Conservation (phyloP, 192 early-diverging fungal genomes). For the Backusella macrospora region DNA sequence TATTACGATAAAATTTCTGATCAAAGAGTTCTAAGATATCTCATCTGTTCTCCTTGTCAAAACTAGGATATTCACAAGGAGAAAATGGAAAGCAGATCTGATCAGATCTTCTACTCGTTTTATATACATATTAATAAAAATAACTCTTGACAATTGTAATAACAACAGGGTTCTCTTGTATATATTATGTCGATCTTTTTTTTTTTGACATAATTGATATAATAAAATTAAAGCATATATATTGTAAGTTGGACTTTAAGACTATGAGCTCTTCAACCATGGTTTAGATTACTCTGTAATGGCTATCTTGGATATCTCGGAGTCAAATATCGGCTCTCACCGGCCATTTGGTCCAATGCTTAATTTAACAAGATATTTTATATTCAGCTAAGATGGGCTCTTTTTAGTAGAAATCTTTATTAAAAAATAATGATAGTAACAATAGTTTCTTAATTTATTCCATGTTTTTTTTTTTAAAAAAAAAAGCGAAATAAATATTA, state of each 20-base stretch:
- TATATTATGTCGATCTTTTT: background rate
- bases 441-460: background rate
- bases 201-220: background rate
- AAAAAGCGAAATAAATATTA: background rate
- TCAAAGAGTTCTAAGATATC: background rate
- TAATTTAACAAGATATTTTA: slow-evolving; percentile 26
- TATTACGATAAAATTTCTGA: background rate
- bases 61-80: background rate
- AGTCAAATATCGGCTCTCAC: slow-evolving; percentile 38
- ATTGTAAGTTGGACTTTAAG: background rate
- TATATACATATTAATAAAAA: background rate
- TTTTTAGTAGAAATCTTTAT: background rate
- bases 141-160: background rate
- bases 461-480: background rate
- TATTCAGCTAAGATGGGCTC: background rate
- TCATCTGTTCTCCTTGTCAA: background rate
- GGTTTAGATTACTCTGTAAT: slow-evolving; percentile 22
- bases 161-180: background rate
- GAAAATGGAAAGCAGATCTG: background rate
- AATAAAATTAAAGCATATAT: background rate
- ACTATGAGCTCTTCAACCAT: background rate
- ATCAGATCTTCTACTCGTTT: background rate
- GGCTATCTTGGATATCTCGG: slow-evolving; percentile 39
- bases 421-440: background rate
- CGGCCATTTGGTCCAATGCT: slow-evolving; percentile 38